Base-by-base conservation (phyloP, 805 yeast species). In the Yamadazyma nakazawae region DNA sequence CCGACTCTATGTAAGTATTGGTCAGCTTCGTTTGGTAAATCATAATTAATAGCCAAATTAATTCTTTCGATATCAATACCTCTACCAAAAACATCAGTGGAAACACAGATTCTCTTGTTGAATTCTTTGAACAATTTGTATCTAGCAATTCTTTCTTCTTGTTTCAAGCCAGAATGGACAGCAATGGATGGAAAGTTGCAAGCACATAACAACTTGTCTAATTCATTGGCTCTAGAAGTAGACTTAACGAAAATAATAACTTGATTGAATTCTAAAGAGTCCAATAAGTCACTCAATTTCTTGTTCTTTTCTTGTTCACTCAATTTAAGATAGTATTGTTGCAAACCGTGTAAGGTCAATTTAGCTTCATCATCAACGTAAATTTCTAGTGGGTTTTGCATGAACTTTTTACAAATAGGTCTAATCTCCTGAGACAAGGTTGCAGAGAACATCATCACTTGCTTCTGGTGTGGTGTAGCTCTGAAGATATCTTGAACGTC, bases 21-120 rank as follows among this genome's bases (percentile, higher is more conserved):
- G 72, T 92, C 98, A 54, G 98, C 96, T 75, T 91, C 97, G 55
- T 72, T 77, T 59, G 99, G 97, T 77, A 92, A 76, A 73, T 92
- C 99, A 72, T 92, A 92, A 79, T 92, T 94, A 78, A 92, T 90
- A 52, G 99, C 99, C 68, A 92, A 75, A 75, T 92, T 92, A 74
- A 92, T 92, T 76, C 99, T 89, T 80, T 92, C 99, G 58, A 92
- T 92, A 81, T 92, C 99, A 62, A 92, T 94, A 78, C 99, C 99
- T 80, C 99, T 90, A 66, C 99, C 99, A 57, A 92, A 92, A 45
- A 92, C 97, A 74, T 92, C 99, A 49, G 99, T 92, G 48, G 97
- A 85, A 45, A 92, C 98, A 80, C 98, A 94, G 64, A 92, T 94
- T 76, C 99, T 90, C 78, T 90, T 91, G 81, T 91, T 90, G 78